Percentiles rank a stretch among this genome's conserved stretches.
Evolutionary conservation across 2,329 filamentous ascomycete genomes (phyloP).

Genomic region (Phialemonium atrogriseum): DNA sequence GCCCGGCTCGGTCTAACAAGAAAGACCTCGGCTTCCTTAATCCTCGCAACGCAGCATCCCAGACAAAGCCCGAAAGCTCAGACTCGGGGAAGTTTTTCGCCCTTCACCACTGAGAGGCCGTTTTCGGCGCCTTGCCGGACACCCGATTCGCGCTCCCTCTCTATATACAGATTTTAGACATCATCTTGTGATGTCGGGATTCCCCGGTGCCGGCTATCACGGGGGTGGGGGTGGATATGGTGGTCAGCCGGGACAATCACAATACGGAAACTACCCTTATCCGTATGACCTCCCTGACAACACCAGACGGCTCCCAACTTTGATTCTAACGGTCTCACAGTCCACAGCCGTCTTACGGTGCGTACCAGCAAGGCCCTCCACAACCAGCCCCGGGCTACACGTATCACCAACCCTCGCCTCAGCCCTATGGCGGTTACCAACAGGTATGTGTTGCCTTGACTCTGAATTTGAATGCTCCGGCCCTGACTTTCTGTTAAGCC

Average conservation of each 20-base stretch:
- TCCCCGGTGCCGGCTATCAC: slow-evolving; percentile 46
- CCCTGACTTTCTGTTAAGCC: background rate
- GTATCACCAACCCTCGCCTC: slow-evolving; percentile 42
- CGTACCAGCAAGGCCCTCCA: slow-evolving; percentile 32
- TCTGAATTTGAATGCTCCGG: background rate
- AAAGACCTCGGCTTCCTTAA: too few species aligned
- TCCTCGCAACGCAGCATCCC: too few species aligned
- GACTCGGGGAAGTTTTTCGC: slow-evolving; percentile 2
- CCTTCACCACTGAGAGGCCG: slow-evolving; percentile 10
- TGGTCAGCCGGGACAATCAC: slow-evolving; percentile 35
- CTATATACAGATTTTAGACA: slow-evolving; percentile 1
- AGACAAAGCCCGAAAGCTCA: slow-evolving; percentile 2
- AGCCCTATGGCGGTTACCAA: slow-evolving; percentile 37
- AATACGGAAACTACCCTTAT: slow-evolving; percentile 29
- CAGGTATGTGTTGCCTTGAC: slow-evolving; percentile 17
- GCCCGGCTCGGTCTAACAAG: too few species aligned
- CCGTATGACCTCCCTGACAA: slow-evolving; percentile 34
- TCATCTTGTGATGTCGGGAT: slow-evolving; percentile 48
- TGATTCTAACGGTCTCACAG: slow-evolving; percentile 7
- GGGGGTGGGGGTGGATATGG: slow-evolving; percentile 39
- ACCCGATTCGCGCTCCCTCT: background rate
- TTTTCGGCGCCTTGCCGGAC: slow-evolving; percentile 6
- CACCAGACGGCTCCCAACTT: slow-evolving; percentile 4
- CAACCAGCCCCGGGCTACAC: slow-evolving; percentile 30
- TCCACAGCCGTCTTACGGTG: slow-evolving; percentile 35